phyloP scores from a whole-genome alignment of 495 filamentous ascomycete species.

The Aspergillus carlsbadensis region DNA sequence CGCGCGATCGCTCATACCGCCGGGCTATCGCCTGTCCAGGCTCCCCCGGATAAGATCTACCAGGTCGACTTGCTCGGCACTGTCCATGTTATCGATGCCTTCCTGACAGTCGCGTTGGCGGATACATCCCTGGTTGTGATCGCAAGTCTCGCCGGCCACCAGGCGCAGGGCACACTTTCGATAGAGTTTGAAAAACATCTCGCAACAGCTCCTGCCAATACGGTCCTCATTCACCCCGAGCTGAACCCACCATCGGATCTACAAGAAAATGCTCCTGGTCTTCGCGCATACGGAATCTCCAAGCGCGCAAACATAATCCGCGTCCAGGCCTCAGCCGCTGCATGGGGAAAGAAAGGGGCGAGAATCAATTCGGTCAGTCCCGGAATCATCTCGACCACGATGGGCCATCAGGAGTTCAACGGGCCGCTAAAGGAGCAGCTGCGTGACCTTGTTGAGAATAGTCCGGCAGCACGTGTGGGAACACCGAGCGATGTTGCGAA shows the following conservation, averaged over 20 bases:
- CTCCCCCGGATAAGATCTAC: constrained; percentile 4
- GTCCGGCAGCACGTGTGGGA: neutral
- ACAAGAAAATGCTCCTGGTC: neutral
- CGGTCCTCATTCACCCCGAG: constrained; percentile 1
- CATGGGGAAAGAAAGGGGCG: constrained; percentile 72
- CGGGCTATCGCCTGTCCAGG: constrained; percentile 5
- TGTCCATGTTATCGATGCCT: constrained; percentile 14
- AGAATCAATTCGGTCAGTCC: constrained; percentile 82
- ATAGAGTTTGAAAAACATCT: constrained; percentile 5
- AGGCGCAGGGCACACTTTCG: neutral
- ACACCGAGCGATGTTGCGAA: constrained; percentile 51
- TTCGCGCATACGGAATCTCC: constrained; percentile 10
- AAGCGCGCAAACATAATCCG: constrained; percentile 19
- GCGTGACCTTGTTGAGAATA: constrained; percentile 50
- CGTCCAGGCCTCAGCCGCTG: constrained; percentile 43
- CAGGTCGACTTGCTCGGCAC: constrained; percentile 17
- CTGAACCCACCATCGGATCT: neutral
- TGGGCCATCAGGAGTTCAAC: constrained; percentile 39
- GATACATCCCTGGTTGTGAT: constrained; percentile 11
- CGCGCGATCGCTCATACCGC: constrained; percentile 11
- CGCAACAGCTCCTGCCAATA: neutral
- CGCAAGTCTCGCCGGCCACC: constrained; percentile 9
- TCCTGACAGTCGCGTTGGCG: neutral
- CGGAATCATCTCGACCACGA: constrained; percentile 74
- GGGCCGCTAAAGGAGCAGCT: constrained; percentile 30